Evolutionary conservation across 106 monocot genomes (phyloP).

Genomic region (Allium sativum): DNA sequence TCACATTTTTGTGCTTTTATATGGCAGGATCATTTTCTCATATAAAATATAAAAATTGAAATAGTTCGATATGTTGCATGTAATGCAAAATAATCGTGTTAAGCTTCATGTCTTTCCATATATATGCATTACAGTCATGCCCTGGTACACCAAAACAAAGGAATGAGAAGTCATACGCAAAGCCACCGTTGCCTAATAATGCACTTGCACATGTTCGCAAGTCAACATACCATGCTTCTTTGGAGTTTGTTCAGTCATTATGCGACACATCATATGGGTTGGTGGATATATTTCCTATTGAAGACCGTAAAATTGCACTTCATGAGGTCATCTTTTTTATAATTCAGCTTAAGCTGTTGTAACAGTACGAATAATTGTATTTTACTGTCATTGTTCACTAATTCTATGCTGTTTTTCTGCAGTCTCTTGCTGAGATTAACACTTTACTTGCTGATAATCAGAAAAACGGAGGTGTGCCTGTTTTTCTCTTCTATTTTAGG

Average conservation of each 20-base stretch:
- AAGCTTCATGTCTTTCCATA: too few relatives aligned
- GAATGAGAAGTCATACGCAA: conserved; percentile 53
- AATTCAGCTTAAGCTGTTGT: not conserved
- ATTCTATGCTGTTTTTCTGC: conserved; percentile 8
- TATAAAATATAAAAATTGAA: too few relatives aligned
- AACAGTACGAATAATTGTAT: not conserved
- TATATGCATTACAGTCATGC: conserved; percentile 35
- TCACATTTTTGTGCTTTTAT: too few relatives aligned
- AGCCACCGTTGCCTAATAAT: conserved; percentile 86
- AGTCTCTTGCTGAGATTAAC: conserved; percentile 91
- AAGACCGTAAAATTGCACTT: conserved; percentile 96
- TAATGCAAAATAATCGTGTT: too few relatives aligned
- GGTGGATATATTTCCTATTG: conserved; percentile 95
- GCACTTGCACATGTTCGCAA: conserved; percentile 70
- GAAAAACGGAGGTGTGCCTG: conserved; percentile 69
- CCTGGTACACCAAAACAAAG: conserved; percentile 71
- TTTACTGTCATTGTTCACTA: not conserved
- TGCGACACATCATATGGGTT: conserved; percentile 96
- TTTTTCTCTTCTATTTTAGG: conserved; percentile 1
- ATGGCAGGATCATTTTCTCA: too few relatives aligned
- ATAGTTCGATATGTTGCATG: too few relatives aligned
- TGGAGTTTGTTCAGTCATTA: conserved; percentile 93
- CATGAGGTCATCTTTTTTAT: conserved; percentile 43
- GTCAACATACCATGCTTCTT: conserved; percentile 78
- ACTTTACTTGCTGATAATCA: conserved; percentile 57